Conservation (phyloP, 208 protist genomes). For the Wallacemonas sp. region DNA sequence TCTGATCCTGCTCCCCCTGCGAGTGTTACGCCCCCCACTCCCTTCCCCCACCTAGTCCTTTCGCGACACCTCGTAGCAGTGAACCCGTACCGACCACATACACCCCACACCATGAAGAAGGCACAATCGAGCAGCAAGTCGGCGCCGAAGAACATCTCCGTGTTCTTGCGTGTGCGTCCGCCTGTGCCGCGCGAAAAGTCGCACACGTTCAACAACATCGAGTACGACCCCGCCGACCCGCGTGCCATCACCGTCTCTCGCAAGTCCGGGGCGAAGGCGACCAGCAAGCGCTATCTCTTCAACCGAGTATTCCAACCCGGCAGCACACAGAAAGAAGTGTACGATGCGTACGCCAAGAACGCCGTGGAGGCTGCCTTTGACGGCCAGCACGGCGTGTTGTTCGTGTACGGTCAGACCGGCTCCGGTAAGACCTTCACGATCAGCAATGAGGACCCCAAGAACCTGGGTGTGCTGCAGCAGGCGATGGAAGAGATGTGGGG, state of each 20-base stretch:
- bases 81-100: too few relatives aligned
- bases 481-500: constrained; percentile 66
- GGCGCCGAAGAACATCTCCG: constrained; percentile 83
- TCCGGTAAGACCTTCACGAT: constrained; percentile 92
- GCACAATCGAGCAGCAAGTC: constrained; percentile 39
- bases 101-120: constrained; percentile 31
- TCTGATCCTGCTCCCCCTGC: too few relatives aligned
- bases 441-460: constrained; percentile 83
- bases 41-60: too few relatives aligned
- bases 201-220: constrained; percentile 75
- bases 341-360: constrained; percentile 62
- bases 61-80: too few relatives aligned
- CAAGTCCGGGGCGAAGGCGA: constrained; percentile 33
- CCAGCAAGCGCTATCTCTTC: constrained; percentile 66
- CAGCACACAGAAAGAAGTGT: constrained; percentile 69
- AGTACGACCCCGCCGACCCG: constrained; percentile 46
- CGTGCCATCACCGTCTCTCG: constrained; percentile 43
- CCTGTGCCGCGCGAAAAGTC: constrained; percentile 64
- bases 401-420: constrained; percentile 91
- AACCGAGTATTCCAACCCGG: constrained; percentile 64
- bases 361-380: constrained; percentile 88
- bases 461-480: constrained; percentile 86
- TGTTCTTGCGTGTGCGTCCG: constrained; percentile 84
- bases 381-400: constrained; percentile 87
- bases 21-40: too few relatives aligned